Evolutionary conservation across 225 moss, liverwort and hornwort genomes (phyloP).

Genomic region (Asterella californica): DNA sequence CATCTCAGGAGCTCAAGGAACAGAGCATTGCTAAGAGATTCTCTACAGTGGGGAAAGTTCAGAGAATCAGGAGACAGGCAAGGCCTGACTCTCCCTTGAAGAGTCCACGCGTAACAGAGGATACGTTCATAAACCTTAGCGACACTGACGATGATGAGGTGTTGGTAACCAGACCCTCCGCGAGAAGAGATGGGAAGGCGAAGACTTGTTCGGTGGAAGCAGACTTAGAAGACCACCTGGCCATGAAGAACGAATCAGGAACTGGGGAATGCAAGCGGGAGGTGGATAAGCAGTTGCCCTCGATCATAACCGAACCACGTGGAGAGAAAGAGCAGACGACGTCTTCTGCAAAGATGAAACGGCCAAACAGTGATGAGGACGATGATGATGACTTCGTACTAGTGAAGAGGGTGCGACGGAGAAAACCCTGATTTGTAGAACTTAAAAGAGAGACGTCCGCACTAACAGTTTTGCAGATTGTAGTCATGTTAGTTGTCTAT

Average conservation of each 20-base stretch:
- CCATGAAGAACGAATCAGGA: background rate
- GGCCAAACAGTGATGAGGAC: conserved; percentile 29
- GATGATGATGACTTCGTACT: conserved; percentile 59
- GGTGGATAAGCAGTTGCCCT: background rate
- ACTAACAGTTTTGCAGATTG: no score
- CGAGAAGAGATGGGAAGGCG: background rate
- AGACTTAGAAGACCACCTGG: background rate
- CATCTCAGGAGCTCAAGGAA: background rate
- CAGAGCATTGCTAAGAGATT: background rate
- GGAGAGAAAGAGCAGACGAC: conserved; percentile 9
- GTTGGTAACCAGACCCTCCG: background rate
- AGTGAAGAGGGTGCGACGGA: conserved; percentile 44
- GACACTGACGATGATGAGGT: conserved; percentile 62
- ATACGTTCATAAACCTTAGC: conserved; percentile 63
- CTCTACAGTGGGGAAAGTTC: background rate
- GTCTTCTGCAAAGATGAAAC: conserved; percentile 34
- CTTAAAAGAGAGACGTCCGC: background rate
- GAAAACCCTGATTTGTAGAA: background rate
- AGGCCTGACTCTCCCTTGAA: background rate
- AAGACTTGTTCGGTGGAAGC: background rate
- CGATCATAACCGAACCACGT: background rate
- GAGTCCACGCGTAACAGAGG: conserved; percentile 19
- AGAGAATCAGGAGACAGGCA: background rate
- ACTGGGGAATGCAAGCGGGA: background rate
- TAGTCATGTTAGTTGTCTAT: no score